Evolutionary conservation across 177 flowering plant species (phyloP).

Genomic region (Vitis hybrid): DNA sequence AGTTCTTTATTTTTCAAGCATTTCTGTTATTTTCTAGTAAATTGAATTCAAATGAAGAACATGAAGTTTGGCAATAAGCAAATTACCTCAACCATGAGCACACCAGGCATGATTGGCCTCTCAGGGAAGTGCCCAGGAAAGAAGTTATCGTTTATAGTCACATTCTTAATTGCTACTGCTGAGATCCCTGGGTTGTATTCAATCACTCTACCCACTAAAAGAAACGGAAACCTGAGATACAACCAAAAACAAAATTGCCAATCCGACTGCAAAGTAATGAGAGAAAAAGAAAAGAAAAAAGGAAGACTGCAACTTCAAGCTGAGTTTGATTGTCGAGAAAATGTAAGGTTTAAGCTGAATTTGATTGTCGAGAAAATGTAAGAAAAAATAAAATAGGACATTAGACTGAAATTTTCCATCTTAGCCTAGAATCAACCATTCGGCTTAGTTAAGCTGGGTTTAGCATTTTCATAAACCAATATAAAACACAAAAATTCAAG

Average conservation of each 20-base stretch:
- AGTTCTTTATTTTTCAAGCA: too few relatives aligned
- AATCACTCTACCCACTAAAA: constrained; percentile 91
- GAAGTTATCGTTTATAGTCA: constrained; percentile 89
- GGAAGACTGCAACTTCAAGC: background rate
- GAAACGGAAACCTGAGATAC: constrained; percentile 80
- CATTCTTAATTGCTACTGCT: constrained; percentile 92
- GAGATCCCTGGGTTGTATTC: constrained; percentile 94
- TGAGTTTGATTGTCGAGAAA: background rate
- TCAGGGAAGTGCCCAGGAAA: constrained; percentile 98
- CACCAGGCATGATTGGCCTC: constrained; percentile 99
- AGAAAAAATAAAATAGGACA: too few relatives aligned
- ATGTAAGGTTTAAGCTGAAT: background rate
- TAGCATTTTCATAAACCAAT: too few relatives aligned
- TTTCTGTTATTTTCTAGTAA: background rate
- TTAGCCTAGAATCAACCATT: too few relatives aligned
- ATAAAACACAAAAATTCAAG: too few relatives aligned
- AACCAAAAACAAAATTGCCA: constrained; percentile 3
- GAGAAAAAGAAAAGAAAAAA: background rate
- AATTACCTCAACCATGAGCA: constrained; percentile 94
- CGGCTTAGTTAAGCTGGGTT: too few relatives aligned
- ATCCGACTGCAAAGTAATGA: background rate
- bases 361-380: background rate
- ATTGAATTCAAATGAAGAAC: background rate
- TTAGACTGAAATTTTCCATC: too few relatives aligned
- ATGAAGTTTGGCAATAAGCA: background rate